These are phyloP conservation scores for Botryosphaeria dothidea DNA, from an alignment of 2,329 filamentous ascomycete species.

Conservation along the genomic window DNA sequence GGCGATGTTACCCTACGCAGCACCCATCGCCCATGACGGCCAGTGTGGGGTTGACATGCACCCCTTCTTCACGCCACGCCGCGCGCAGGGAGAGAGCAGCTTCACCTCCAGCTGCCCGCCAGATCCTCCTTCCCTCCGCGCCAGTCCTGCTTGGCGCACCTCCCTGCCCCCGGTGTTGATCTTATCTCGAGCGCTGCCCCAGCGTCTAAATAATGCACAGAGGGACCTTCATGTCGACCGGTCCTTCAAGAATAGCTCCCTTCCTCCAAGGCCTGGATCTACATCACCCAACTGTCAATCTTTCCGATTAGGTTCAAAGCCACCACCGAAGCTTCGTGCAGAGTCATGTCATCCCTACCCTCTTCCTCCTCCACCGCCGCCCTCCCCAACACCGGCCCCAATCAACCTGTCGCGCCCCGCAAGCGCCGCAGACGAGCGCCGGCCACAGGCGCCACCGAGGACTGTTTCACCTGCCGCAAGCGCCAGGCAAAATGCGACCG, in stretches of 20 bases:
- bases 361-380: neutral
- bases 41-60: slow-evolving; percentile 16
- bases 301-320: slow-evolving; percentile 4
- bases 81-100: slow-evolving; percentile 5
- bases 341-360: slow-evolving; percentile 15
- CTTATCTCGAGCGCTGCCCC: slow-evolving; percentile 5
- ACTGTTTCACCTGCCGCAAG: slow-evolving; percentile 92
- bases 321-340: slow-evolving; percentile 3
- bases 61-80: slow-evolving; percentile 18
- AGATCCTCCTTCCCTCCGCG: slow-evolving; percentile 16
- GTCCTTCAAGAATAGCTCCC: slow-evolving; percentile 5
- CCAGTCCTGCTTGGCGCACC: neutral
- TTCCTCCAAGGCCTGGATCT: slow-evolving; percentile 8
- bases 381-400: neutral
- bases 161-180: slow-evolving; percentile 7
- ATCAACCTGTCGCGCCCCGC: slow-evolving; percentile 30
- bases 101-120: slow-evolving; percentile 5
- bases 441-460: slow-evolving; percentile 84
- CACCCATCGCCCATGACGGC: neutral
- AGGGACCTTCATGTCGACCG: neutral
- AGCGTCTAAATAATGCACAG: slow-evolving; percentile 15
- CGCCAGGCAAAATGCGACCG: slow-evolving; percentile 84
- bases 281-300: neutral
- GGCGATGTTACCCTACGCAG: slow-evolving; percentile 17
- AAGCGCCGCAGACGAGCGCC: slow-evolving; percentile 86